Conservation (phyloP, 306 rosid genomes). For the barrel medic (Medicago truncatula) region MtrunA17r5.0-ANR NC_053043.1:39605501-39606000, state of each 20-base stretch:
- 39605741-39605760: constrained; percentile 81
- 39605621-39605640: background rate
- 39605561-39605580: no score
- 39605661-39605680: background rate
- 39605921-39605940: background rate
- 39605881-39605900: background rate
- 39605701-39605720: background rate
- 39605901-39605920: constrained; percentile 5
- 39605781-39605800: constrained; percentile 87
- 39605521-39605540: background rate
- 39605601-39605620: background rate
- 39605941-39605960: constrained; percentile 73
- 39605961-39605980: constrained; percentile 84
- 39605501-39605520: background rate
- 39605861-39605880: constrained; percentile 52
- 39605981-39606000: constrained; percentile 74
- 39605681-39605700: constrained; percentile 6
- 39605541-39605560: no score
- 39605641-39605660: background rate
- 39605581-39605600: no score
- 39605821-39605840: constrained; percentile 79
- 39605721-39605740: constrained; percentile 75
- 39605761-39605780: constrained; percentile 79
- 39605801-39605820: constrained; percentile 88
- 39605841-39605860: constrained; percentile 95